These are phyloP conservation scores for Pulchroboletus neoregius DNA, from an alignment of 1,284 basidiomycete genomes.

Conservation along the genomic window DNA sequence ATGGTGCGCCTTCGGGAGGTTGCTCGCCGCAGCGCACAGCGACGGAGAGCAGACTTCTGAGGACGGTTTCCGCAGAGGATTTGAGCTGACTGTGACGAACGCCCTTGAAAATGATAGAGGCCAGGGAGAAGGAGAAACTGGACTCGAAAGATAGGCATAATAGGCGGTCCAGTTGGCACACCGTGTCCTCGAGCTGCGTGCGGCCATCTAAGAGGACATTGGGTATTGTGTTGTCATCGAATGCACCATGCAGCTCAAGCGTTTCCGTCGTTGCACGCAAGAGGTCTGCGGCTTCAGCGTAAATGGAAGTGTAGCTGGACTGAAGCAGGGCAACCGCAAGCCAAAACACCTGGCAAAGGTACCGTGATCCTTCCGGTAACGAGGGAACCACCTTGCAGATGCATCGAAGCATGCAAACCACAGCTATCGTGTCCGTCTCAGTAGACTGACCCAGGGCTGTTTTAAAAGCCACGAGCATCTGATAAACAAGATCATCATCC, in stretches of 20 bases:
- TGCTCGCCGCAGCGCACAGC: conserved; percentile 48
- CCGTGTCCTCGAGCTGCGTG: conserved; percentile 60
- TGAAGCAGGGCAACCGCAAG: conserved; percentile 78
- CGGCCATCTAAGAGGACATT: conserved; percentile 65
- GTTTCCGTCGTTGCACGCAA: conserved; percentile 66
- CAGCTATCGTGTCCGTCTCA: conserved; percentile 69
- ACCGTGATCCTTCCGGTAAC: conserved; percentile 65
- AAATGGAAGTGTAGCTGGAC: conserved; percentile 71
- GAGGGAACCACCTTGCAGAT: conserved; percentile 75
- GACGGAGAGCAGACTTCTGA: conserved; percentile 55
- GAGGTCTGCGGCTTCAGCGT: conserved; percentile 64
- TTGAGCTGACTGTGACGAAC: conserved; percentile 65
- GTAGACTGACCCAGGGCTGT: conserved; percentile 58
- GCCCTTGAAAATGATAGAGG: conserved; percentile 83
- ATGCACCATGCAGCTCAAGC: conserved; percentile 57
- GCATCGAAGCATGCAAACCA: conserved; percentile 85
- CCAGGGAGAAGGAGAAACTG: conserved; percentile 78
- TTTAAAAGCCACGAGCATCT: conserved; percentile 81
- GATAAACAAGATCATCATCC: conserved; percentile 86
- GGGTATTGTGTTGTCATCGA: conserved; percentile 52
- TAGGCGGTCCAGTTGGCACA: conserved; percentile 69
- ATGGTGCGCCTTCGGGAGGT: conserved; percentile 38
- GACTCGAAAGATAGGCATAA: conserved; percentile 75
- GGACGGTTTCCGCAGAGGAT: conserved; percentile 53
- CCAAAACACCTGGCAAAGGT: conserved; percentile 79